Base-by-base conservation (phyloP, 1,139 yeast genomes). In the Pichia sp. region DNA sequence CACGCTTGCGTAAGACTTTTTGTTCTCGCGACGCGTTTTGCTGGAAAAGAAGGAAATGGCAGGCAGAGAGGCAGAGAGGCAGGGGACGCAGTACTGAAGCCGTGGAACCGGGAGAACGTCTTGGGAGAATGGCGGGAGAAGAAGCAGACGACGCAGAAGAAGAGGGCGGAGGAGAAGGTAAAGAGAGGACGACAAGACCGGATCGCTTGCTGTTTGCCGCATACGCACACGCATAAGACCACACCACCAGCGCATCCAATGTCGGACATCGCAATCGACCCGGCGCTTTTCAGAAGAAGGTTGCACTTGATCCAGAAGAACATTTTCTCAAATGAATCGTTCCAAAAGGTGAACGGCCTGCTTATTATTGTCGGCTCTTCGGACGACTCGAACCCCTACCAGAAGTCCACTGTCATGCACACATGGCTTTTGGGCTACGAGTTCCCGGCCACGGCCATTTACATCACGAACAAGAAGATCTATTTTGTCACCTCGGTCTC, bases 341-440 rank as follows among this genome's bases (percentile, higher is more conserved):
- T 80, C 70, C 75, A 72, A 55, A 77, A 75, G 46, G 80, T 77
- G 60, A 74, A 80, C 38, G 79, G 87, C 23, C 67, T 89, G 32
- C 71, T 89, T 57, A 80, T 87, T 48, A 80, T 88, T 11, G 85
- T 87, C 51, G 97, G 97, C 10, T 88, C 93, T 10, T 76, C 87
- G 45, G 90, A 88, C 66, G 95, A 88, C 56, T 93, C 87, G 59
- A 88, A 90, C 68, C 95, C 96, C 47, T 92, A 90, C 71, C 90
- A 88, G 67, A 90, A 90, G 71, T 86, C 96, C 11, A 85, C 96
- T 0, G 87, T 88, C 50, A 72, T 92, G 50, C 98, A 92, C 69
- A 87, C 87, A 51, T 93, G 98, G 98, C 75, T 93, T 56, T 75
- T 93, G 57, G 97, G 98, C 7, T 93, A 92, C 68, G 98, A 95